phyloP scores from a whole-genome alignment of 805 yeast genomes.

The Helenozyma baotianmanensis region DNA sequence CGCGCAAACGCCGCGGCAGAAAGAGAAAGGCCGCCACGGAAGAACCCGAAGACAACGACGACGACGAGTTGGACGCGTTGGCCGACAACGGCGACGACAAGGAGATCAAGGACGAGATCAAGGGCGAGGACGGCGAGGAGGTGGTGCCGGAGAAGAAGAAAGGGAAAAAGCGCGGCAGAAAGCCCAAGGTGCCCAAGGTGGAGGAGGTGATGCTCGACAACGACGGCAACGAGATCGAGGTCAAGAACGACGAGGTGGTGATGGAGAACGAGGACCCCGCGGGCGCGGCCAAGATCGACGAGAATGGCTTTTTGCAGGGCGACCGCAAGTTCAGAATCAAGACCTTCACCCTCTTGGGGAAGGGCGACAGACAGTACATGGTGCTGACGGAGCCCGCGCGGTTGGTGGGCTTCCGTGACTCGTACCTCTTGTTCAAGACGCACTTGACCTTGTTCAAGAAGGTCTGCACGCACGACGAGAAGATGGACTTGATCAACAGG shows the following conservation, averaged over 20 bases:
- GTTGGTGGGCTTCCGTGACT: conserved; percentile 89
- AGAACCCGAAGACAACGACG: conserved; percentile 13
- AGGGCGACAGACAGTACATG: conserved; percentile 78
- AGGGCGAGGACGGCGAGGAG: conserved; percentile 6
- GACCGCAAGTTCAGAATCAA: conserved; percentile 72
- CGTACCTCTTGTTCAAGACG: conserved; percentile 82
- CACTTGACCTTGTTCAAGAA: conserved; percentile 73
- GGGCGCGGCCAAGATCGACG: conserved; percentile 72
- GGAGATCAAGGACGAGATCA: conserved; percentile 2
- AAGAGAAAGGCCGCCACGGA: conserved; percentile 14
- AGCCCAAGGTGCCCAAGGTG: conserved; percentile 30
- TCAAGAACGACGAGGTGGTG: conserved; percentile 72
- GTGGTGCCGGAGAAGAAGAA: conserved; percentile 28
- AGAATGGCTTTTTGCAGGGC: conserved; percentile 61
- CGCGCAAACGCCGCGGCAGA: conserved; percentile 10
- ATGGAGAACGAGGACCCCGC: conserved; percentile 66
- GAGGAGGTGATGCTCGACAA: conserved; percentile 52
- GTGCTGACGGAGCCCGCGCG: conserved; percentile 95
- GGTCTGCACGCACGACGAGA: conserved; percentile 70
- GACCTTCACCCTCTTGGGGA: conserved; percentile 57
- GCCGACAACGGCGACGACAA: conserved; percentile 1
- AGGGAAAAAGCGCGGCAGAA: conserved; percentile 28
- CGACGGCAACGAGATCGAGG: conserved; percentile 60
- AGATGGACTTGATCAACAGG: conserved; percentile 74
- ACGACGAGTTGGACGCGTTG: conserved; percentile 1